Evolutionary conservation across 176 grass and related monocot species (phyloP).

Genomic region (Hordeum marinum): DNA sequence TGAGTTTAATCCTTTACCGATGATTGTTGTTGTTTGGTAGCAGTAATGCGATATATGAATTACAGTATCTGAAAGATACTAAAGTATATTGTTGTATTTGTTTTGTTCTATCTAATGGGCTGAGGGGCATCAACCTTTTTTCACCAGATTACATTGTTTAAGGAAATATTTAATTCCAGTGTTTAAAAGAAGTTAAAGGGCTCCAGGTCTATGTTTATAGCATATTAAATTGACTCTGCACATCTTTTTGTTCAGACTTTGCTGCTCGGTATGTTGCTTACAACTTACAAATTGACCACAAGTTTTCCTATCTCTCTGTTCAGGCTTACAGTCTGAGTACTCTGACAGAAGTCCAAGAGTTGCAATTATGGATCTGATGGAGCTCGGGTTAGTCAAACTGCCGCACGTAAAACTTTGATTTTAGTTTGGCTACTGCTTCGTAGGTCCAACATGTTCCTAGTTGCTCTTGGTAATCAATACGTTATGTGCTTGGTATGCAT

Average conservation of each 20-base stretch:
- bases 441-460: not conserved
- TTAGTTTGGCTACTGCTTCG: not conserved
- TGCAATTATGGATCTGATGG: conserved; percentile 80
- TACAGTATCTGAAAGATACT: not conserved
- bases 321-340: conserved; percentile 84
- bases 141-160: not conserved
- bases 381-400: conserved; percentile 72
- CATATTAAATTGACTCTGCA: not conserved
- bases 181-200: conserved; percentile 8
- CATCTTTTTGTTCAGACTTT: not conserved
- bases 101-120: not conserved
- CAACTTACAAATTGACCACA: not conserved
- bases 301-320: not conserved
- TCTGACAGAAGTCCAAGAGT: conserved; percentile 65
- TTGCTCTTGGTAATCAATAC: conserved; percentile 17
- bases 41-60: not conserved
- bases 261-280: not conserved
- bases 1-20: no score
- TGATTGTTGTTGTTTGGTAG: no score
- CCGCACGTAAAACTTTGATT: conserved; percentile 51
- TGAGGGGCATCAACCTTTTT: not conserved
- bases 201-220: not conserved
- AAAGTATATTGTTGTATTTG: not conserved
- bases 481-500: not conserved
- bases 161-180: not conserved